Conservation (phyloP, 2,329 filamentous ascomycete species). For the Pseudofabraea citricarpa region DNA sequence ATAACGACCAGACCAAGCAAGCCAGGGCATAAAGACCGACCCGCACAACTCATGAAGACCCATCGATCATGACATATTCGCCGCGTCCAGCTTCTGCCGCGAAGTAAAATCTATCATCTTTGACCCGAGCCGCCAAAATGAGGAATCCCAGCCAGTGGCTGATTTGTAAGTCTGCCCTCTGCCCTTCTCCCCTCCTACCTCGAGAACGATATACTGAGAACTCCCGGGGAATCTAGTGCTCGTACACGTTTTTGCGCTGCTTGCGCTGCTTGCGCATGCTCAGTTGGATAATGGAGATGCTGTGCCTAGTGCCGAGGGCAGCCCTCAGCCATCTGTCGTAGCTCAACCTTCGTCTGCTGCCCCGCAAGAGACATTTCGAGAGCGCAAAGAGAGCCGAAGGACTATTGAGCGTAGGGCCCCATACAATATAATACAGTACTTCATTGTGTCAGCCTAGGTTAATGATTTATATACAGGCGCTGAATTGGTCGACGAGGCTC, state of each 20-base stretch:
- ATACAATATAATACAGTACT: too few relatives aligned
- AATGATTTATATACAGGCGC: slow-evolving; percentile 20
- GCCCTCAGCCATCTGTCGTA: slow-evolving; percentile 20
- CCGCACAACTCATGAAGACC: slow-evolving; percentile 12
- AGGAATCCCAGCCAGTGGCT: slow-evolving; percentile 23
- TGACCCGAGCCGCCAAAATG: slow-evolving; percentile 25
- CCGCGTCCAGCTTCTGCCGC: slow-evolving; percentile 15
- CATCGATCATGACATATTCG: slow-evolving; percentile 20
- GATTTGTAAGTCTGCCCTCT: slow-evolving; percentile 27
- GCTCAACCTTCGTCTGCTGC: slow-evolving; percentile 19
- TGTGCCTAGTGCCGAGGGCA: slow-evolving; percentile 16
- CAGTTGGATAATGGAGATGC: slow-evolving; percentile 15
- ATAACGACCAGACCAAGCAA: slow-evolving; percentile 5
- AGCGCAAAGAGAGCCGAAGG: slow-evolving; percentile 13
- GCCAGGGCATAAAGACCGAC: not conserved
- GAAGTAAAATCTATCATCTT: slow-evolving; percentile 23
- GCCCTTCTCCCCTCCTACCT: too few relatives aligned
- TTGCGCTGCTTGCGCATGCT: slow-evolving; percentile 9
- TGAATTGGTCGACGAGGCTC: slow-evolving; percentile 30
- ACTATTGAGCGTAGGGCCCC: slow-evolving; percentile 19
- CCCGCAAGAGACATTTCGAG: slow-evolving; percentile 20
- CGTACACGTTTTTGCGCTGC: too few relatives aligned
- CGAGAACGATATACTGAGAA: too few relatives aligned
- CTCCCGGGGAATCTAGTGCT: too few relatives aligned
- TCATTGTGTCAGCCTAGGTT: too few relatives aligned